Percentiles rank a stretch among this genome's conserved stretches.
These are phyloP conservation scores for Spergularia marina DNA, from an alignment of 148 eudicot genomes.

Conservation along the genomic window DNA sequence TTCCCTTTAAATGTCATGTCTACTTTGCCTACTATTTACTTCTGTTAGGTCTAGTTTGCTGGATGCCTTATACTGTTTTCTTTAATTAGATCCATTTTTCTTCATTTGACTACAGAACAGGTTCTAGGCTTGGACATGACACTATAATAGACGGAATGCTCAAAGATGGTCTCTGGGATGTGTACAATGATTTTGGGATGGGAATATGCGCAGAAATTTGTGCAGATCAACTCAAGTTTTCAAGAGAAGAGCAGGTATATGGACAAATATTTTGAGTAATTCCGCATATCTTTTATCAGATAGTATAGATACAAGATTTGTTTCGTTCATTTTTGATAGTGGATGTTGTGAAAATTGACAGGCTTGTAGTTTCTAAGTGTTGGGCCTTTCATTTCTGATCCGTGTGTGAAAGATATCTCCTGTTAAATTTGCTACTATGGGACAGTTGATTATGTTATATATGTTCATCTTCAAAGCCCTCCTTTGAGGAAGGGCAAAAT, in stretches of 20 bases:
- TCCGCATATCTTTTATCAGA: background rate
- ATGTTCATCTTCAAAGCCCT: background rate
- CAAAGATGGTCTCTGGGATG: slow-evolving; percentile 99
- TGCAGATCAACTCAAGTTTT: slow-evolving; percentile 59
- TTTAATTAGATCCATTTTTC: background rate
- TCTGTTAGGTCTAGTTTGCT: background rate
- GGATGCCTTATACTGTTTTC: background rate
- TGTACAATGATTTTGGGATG: slow-evolving; percentile 95
- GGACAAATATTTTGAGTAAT: background rate
- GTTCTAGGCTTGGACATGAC: slow-evolving; percentile 95
- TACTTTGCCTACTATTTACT: too few relatives aligned
- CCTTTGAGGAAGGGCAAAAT: background rate
- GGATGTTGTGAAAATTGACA: background rate
- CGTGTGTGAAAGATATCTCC: background rate
- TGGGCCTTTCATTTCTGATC: background rate
- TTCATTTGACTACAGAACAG: slow-evolving; percentile 48
- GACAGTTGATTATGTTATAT: background rate
- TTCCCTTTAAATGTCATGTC: too few relatives aligned
- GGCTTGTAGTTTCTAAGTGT: background rate
- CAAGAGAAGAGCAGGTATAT: slow-evolving; percentile 81
- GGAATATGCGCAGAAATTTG: slow-evolving; percentile 93
- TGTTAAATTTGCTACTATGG: background rate
- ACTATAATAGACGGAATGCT: slow-evolving; percentile 86
- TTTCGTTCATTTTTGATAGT: background rate
- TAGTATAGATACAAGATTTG: background rate